These are phyloP conservation scores for Hemileccinum rubropunctum DNA, from an alignment of 768 basidiomycete genomes.

Conservation along the genomic window DNA sequence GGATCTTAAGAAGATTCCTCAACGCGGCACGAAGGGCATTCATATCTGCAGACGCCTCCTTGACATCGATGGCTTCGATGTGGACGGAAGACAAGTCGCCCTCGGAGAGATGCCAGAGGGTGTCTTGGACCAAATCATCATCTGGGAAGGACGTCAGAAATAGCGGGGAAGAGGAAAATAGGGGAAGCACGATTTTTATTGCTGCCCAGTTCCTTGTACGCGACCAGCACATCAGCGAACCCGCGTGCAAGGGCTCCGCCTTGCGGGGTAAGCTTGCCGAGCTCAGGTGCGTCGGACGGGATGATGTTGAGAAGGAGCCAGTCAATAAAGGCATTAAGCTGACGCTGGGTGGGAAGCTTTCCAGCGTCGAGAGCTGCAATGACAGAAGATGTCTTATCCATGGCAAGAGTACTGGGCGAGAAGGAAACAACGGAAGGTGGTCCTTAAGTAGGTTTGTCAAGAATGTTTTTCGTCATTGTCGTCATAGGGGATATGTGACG, in stretches of 20 bases:
- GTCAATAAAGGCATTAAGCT: conserved; percentile 52
- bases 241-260: conserved; percentile 52
- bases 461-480: conserved; percentile 1
- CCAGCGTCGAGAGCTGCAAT: conserved; percentile 69
- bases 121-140: conserved; percentile 63
- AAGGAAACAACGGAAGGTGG: no score
- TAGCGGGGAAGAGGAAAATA: neutral
- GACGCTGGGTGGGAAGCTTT: conserved; percentile 64
- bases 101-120: conserved; percentile 61
- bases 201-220: conserved; percentile 51
- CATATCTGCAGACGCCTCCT: conserved; percentile 50
- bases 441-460: neutral
- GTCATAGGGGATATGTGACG: conserved; percentile 22
- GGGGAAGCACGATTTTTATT: conserved; percentile 55
- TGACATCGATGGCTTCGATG: conserved; percentile 36
- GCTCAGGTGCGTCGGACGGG: conserved; percentile 38
- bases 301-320: conserved; percentile 50
- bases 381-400: conserved; percentile 64
- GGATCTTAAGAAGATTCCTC: conserved; percentile 46
- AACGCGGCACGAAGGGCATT: conserved; percentile 48
- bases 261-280: conserved; percentile 49
- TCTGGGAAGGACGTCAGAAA: conserved; percentile 34
- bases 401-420: conserved; percentile 22
- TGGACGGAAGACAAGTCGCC: conserved; percentile 45
- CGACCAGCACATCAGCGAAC: conserved; percentile 50